These are phyloP conservation scores for Binderoboletus segoi DNA, from an alignment of 1,284 basidiomycete species.

Conservation along the genomic window DNA sequence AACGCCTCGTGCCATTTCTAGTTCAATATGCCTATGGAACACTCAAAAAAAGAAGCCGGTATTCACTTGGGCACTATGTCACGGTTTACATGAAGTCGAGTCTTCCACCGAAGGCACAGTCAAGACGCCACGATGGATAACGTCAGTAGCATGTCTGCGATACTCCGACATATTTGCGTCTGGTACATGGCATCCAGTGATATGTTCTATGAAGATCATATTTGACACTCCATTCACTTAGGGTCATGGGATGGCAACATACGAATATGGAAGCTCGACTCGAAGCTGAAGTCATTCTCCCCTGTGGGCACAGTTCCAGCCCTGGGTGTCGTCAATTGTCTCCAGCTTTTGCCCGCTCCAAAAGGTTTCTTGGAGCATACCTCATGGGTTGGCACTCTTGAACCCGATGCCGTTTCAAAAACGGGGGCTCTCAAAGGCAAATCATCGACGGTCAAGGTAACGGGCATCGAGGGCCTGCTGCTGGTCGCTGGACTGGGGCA, in stretches of 20 bases:
- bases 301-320: conserved; percentile 65
- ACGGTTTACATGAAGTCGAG: conserved; percentile 76
- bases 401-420: neutral
- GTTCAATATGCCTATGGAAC: conserved; percentile 90
- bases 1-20: conserved; percentile 33
- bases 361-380: conserved; percentile 41
- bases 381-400: conserved; percentile 18
- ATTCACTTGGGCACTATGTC: conserved; percentile 82
- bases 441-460: conserved; percentile 16
- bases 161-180: conserved; percentile 94
- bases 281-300: conserved; percentile 75
- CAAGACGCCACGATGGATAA: conserved; percentile 88
- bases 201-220: too few relatives aligned
- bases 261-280: conserved; percentile 87
- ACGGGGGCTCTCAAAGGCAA: conserved; percentile 3
- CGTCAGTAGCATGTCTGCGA: conserved; percentile 76
- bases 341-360: conserved; percentile 77
- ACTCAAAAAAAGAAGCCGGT: conserved; percentile 97
- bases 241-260: conserved; percentile 93
- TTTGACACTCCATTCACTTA: conserved; percentile 31
- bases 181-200: conserved; percentile 64
- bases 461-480: conserved; percentile 49
- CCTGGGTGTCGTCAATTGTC: conserved; percentile 85
- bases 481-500: conserved; percentile 83
- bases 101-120: conserved; percentile 77